These are phyloP conservation scores for Pseudocercospora crystallina DNA, from an alignment of 2,329 filamentous ascomycete genomes.

Conservation along the genomic window DNA sequence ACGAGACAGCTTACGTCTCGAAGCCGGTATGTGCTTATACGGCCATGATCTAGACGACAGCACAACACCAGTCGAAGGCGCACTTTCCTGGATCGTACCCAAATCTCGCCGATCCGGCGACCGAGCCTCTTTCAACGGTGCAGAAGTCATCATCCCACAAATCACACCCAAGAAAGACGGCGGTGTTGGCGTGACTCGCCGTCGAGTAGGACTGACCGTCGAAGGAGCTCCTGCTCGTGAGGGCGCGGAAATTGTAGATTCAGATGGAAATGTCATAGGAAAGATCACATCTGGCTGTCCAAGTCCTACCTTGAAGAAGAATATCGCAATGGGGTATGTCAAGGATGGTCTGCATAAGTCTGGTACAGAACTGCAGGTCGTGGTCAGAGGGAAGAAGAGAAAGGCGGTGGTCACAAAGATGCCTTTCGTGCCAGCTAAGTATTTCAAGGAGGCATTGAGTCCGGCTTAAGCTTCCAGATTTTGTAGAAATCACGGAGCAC, in stretches of 20 bases:
- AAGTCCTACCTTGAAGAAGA: constrained; percentile 79
- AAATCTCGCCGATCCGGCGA: constrained; percentile 66
- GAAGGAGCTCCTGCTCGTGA: constrained; percentile 88
- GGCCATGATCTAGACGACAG: constrained; percentile 91
- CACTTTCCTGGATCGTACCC: constrained; percentile 77
- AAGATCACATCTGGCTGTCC: constrained; percentile 86
- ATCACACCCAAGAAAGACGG: constrained; percentile 51
- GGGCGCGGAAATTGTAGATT: constrained; percentile 72
- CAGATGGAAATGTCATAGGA: constrained; percentile 67
- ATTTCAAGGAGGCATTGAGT: constrained; percentile 53
- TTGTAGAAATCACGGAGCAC: too few species aligned
- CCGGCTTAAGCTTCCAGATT: constrained; percentile 4
- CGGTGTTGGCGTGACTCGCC: constrained; percentile 60
- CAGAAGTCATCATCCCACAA: constrained; percentile 73
- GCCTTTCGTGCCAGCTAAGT: constrained; percentile 82
- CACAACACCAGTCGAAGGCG: constrained; percentile 67
- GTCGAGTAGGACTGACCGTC: constrained; percentile 78
- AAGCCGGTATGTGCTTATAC: constrained; percentile 99
- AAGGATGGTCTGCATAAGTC: constrained; percentile 78
- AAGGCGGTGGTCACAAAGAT: constrained; percentile 79
- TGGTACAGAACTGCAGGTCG: constrained; percentile 75
- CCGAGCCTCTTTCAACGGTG: constrained; percentile 77
- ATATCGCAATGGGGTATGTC: constrained; percentile 95
- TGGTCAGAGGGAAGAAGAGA: constrained; percentile 74
- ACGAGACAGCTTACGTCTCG: constrained; percentile 85